A percentile compares a stretch with the other conserved stretches of the same genome.
Conservation (phyloP, 1,284 basidiomycete species). For the Pterulicium gracile region DNA sequence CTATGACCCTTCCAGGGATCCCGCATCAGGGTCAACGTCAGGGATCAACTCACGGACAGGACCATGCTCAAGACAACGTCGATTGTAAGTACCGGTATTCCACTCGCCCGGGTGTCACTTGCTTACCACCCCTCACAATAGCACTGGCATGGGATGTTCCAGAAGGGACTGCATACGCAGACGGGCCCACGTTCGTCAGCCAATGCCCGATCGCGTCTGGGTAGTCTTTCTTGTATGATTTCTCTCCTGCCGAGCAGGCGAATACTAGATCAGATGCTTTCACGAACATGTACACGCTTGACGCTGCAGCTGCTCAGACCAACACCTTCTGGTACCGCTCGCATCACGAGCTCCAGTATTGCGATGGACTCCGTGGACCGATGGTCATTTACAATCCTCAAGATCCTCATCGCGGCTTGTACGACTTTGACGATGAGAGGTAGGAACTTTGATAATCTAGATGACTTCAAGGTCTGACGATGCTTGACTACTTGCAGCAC, state of each 20-base stretch:
- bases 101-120: background rate
- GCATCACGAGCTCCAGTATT: conserved; percentile 12
- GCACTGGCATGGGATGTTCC: conserved; percentile 30
- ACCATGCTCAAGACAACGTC: conserved; percentile 23
- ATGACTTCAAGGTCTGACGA: background rate
- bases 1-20: no score
- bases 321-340: conserved; percentile 7
- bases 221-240: conserved; percentile 28
- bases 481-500: background rate
- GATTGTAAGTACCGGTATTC: conserved; percentile 21
- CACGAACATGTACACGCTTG: no score
- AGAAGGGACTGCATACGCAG: conserved; percentile 22
- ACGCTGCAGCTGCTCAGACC: background rate
- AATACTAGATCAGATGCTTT: no score
- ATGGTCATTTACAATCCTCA: conserved; percentile 7
- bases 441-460: background rate
- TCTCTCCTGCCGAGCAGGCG: conserved; percentile 14
- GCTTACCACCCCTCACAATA: conserved; percentile 10
- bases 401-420: conserved; percentile 7
- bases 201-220: conserved; percentile 38
- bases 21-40: conserved; percentile 22
- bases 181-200: conserved; percentile 26
- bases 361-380: conserved; percentile 8
- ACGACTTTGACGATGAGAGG: conserved; percentile 8
- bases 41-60: conserved; percentile 20